Percentiles rank a stretch among this genome's conserved stretches.
Conservation (phyloP, 2,329 filamentous ascomycete genomes). For the Acephala macrosclerotiorum region DNA sequence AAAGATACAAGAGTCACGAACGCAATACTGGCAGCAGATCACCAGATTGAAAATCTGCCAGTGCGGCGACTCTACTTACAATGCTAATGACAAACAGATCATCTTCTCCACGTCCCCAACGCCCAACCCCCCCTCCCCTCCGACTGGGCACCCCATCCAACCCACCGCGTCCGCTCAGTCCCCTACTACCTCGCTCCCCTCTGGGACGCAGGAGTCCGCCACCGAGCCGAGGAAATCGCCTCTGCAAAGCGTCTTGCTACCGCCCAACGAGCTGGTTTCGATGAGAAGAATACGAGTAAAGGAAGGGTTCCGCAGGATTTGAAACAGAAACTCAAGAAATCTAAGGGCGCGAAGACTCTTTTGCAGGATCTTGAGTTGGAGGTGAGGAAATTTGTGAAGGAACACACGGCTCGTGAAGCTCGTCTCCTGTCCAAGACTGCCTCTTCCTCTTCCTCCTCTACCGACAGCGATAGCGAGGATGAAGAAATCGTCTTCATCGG, state of each 20-base stretch:
- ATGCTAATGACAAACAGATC: constrained; percentile 62
- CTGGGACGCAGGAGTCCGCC: constrained; percentile 73
- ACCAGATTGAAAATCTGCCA: constrained; percentile 3
- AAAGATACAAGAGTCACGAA: constrained; percentile 8
- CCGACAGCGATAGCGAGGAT: constrained; percentile 63
- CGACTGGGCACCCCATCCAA: constrained; percentile 86
- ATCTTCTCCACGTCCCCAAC: constrained; percentile 85
- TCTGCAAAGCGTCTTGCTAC: constrained; percentile 46
- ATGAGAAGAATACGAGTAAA: constrained; percentile 46
- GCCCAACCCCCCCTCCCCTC: constrained; percentile 80
- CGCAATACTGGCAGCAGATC: constrained; percentile 25
- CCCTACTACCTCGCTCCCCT: constrained; percentile 90
- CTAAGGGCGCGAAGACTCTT: constrained; percentile 77
- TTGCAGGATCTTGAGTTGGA: constrained; percentile 87
- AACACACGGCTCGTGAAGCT: constrained; percentile 58
- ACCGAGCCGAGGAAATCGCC: constrained; percentile 59
- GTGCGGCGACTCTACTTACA: constrained; percentile 20
- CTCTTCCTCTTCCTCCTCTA: constrained; percentile 33
- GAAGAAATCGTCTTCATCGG: constrained; percentile 94
- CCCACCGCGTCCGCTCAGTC: constrained; percentile 77
- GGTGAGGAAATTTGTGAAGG: constrained; percentile 75
- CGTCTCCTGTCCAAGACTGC: too few relatives aligned
- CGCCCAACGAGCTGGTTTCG: constrained; percentile 37
- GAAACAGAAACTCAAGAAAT: constrained; percentile 80
- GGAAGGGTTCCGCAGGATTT: constrained; percentile 80